These are phyloP conservation scores for Ambrosia hybrid DNA, from an alignment of 140 eudicot species.

Conservation along the genomic window DNA sequence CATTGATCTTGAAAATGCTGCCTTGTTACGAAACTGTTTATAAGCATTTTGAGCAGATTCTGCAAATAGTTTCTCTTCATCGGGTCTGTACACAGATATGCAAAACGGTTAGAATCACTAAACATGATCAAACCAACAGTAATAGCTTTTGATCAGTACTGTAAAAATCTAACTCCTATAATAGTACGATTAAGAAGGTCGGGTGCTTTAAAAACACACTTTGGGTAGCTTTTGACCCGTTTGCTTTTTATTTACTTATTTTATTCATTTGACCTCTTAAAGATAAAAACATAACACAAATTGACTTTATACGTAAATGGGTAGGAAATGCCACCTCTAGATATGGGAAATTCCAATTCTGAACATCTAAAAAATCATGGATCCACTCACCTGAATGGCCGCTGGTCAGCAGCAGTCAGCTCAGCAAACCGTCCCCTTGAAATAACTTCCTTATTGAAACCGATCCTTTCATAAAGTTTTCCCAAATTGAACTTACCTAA, in stretches of 20 bases:
- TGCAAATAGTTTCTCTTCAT: slow-evolving; percentile 86
- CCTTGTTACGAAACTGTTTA: slow-evolving; percentile 72
- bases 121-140: slow-evolving; percentile 4
- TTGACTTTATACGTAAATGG: neutral
- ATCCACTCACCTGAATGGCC: slow-evolving; percentile 79
- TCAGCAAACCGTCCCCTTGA: slow-evolving; percentile 90
- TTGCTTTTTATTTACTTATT: neutral
- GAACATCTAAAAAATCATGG: neutral
- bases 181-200: neutral
- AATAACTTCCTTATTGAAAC: slow-evolving; percentile 89
- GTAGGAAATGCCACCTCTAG: neutral
- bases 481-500: slow-evolving; percentile 84
- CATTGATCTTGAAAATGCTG: slow-evolving; percentile 89
- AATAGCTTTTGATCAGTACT: neutral
- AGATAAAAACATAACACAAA: neutral
- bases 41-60: slow-evolving; percentile 62
- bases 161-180: neutral
- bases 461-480: slow-evolving; percentile 77
- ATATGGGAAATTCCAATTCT: neutral
- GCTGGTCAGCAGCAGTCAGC: slow-evolving; percentile 84
- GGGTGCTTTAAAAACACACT: neutral
- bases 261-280: neutral
- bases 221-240: neutral
- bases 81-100: slow-evolving; percentile 48
- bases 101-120: neutral